Evolutionary conservation across 192 early-diverging fungal genomes (phyloP).

Genomic region (Phycomyces nitens): DNA sequence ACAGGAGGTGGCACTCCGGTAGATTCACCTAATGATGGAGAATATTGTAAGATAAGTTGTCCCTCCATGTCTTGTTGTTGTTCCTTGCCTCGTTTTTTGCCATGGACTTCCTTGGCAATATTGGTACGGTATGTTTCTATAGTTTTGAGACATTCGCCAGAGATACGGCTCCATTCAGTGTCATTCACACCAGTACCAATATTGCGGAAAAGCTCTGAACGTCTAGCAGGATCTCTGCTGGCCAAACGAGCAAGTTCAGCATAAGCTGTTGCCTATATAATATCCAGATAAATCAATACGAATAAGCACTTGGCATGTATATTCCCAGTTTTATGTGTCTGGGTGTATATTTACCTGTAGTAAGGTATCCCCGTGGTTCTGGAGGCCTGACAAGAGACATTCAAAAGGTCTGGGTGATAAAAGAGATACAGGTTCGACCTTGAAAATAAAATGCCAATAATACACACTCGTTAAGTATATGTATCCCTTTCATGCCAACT

Average conservation of each 20-base stretch:
- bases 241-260: background rate
- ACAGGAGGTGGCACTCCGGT: background rate
- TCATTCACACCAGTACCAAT: background rate
- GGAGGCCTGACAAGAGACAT: conserved; percentile 1
- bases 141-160: too few relatives aligned
- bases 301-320: background rate
- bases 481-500: background rate
- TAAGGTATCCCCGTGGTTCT: background rate
- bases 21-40: background rate
- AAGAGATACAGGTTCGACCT: background rate
- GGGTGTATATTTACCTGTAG: background rate
- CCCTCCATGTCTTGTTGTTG: background rate
- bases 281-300: too few relatives aligned
- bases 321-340: too few relatives aligned
- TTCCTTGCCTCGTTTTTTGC: too few relatives aligned
- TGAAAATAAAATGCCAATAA: background rate
- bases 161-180: background rate
- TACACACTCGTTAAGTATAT: too few relatives aligned
- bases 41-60: background rate
- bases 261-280: background rate
- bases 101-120: too few relatives aligned
- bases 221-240: background rate
- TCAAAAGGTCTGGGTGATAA: conserved; percentile 8
- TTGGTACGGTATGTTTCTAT: too few relatives aligned
- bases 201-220: background rate